These are phyloP conservation scores for Cinnamomum chago DNA, from an alignment of 164 flowering plant species.

Conservation along the genomic window DNA sequence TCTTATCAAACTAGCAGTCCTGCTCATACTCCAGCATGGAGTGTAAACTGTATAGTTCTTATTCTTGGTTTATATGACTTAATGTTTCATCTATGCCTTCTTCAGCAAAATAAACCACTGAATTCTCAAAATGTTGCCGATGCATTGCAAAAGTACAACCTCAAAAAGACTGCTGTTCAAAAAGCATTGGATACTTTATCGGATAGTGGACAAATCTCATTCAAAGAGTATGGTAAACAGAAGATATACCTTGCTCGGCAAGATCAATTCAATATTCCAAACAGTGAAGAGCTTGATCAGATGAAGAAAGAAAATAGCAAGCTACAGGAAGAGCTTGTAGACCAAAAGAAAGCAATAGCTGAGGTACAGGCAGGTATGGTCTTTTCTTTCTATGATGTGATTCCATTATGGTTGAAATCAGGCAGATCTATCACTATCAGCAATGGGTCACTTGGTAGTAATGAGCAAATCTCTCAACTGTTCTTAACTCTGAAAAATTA, in stretches of 20 bases:
- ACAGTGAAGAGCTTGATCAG: conserved; percentile 64
- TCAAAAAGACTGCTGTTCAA: conserved; percentile 84
- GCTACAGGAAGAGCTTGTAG: conserved; percentile 56
- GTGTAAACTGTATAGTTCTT: too few relatives aligned
- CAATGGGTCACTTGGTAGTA: background rate
- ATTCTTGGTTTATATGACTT: too few relatives aligned
- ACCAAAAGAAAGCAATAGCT: conserved; percentile 49
- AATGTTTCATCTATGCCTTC: background rate
- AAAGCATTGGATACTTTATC: conserved; percentile 58
- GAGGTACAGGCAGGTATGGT: conserved; percentile 74
- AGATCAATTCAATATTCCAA: conserved; percentile 87
- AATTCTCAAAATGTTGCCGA: conserved; percentile 94
- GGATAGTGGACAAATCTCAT: conserved; percentile 29
- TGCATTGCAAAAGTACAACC: conserved; percentile 85
- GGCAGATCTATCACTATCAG: background rate
- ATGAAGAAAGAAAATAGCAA: conserved; percentile 83
- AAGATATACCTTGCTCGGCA: conserved; percentile 90
- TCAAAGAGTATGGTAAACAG: conserved; percentile 93
- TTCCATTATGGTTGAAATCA: background rate
- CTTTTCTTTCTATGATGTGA: background rate
- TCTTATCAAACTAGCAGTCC: background rate
- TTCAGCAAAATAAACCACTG: conserved; percentile 88
- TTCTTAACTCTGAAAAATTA: too few relatives aligned
- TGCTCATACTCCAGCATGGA: background rate
- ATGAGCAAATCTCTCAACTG: background rate